These are phyloP conservation scores for Begonia loranthoides DNA, from an alignment of 306 rosid genomes.

Conservation along the genomic window DNA sequence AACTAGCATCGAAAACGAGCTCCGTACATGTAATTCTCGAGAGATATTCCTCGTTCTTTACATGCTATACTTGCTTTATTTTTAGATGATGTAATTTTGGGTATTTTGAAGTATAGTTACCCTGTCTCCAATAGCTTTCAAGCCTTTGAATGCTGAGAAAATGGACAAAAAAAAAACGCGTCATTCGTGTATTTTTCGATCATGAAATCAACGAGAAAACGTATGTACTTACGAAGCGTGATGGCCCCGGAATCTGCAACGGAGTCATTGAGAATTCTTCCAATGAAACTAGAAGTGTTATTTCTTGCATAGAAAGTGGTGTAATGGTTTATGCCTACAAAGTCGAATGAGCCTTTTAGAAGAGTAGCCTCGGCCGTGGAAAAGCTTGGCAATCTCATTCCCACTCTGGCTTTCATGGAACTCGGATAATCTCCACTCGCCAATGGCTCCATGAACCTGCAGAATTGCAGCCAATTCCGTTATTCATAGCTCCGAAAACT, in stretches of 20 bases:
- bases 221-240: conserved; percentile 50
- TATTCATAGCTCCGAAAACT: too few species aligned
- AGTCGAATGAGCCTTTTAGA: conserved; percentile 67
- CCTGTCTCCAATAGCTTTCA: conserved; percentile 50
- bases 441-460: conserved; percentile 69
- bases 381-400: conserved; percentile 51
- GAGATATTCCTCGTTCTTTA: too few species aligned
- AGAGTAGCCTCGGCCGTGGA: conserved; percentile 25
- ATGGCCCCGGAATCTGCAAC: conserved; percentile 56
- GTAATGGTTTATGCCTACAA: conserved; percentile 92
- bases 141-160: conserved; percentile 60
- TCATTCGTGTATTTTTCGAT: too few species aligned
- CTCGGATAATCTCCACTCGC: conserved; percentile 68
- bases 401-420: conserved; percentile 52
- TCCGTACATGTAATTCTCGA: too few species aligned
- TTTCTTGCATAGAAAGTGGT: conserved; percentile 54
- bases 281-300: conserved; percentile 13
- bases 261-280: conserved; percentile 28
- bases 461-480: background rate
- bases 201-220: too few species aligned
- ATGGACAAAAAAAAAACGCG: background rate
- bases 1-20: too few species aligned
- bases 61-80: too few species aligned
- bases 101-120: conserved; percentile 31
- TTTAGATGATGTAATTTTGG: too few species aligned